A percentile compares a stretch with the other conserved stretches of the same genome.
Conservation (phyloP, 2,329 filamentous ascomycete genomes). For the Colletotrichum karsti region DNA sequence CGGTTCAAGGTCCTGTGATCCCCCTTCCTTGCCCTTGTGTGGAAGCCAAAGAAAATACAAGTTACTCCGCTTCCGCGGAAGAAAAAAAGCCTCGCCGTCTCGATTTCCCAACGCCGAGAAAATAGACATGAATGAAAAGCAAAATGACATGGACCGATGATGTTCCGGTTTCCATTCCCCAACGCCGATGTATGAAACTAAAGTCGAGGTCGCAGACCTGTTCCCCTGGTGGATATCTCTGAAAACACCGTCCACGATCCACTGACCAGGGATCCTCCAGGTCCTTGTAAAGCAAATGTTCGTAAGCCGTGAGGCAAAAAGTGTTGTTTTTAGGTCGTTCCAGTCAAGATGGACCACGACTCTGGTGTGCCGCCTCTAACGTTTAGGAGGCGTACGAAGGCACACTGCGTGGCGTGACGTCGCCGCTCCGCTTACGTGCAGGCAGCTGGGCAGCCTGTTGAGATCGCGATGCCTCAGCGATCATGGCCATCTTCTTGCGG, state of each 20-base stretch:
- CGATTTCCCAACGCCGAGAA: constrained; percentile 5
- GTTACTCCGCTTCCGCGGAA: not conserved
- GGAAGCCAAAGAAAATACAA: not conserved
- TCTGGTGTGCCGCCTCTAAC: not conserved
- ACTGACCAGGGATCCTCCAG: not conserved
- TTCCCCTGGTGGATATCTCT: not conserved
- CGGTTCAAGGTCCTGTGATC: constrained; percentile 24
- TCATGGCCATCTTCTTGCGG: constrained; percentile 68
- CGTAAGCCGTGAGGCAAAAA: constrained; percentile 15
- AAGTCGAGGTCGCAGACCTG: not conserved
- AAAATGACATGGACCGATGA: not conserved
- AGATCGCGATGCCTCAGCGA: constrained; percentile 64
- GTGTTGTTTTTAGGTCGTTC: not conserved
- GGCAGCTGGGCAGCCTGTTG: constrained; percentile 52
- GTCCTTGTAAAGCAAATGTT: constrained; percentile 1
- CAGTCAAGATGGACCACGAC: not conserved
- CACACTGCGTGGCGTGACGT: constrained; percentile 63
- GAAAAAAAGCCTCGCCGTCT: not conserved
- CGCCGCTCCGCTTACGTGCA: constrained; percentile 61
- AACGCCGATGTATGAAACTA: constrained; percentile 26
- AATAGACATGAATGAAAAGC: not conserved
- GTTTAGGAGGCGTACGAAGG: constrained; percentile 53
- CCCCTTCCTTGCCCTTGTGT: constrained; percentile 18
- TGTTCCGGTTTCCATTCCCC: constrained; percentile 6
- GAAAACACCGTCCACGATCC: not conserved